Conservation (phyloP, 1,139 yeast genomes). For the Saccharomyces pastorianus region DNA sequence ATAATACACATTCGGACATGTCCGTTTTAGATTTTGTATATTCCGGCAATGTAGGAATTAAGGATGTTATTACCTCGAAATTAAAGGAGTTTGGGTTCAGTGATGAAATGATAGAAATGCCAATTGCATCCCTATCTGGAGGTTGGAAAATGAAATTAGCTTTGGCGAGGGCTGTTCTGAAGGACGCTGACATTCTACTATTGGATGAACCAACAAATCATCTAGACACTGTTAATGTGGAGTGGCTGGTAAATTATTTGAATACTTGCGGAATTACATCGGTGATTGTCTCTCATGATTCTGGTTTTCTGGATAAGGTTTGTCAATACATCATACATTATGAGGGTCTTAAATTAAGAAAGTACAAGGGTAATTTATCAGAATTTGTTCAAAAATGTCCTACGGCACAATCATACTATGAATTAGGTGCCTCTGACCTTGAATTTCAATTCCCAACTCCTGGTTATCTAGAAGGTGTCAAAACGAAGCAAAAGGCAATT, state of each 20-base stretch:
- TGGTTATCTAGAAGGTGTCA: slow-evolving; percentile 99
- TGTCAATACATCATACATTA: slow-evolving; percentile 96
- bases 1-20: slow-evolving; percentile 89
- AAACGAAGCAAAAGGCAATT: slow-evolving; percentile 98
- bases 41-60: slow-evolving; percentile 68
- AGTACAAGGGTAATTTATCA: slow-evolving; percentile 97
- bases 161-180: slow-evolving; percentile 92
- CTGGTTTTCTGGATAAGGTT: slow-evolving; percentile 96
- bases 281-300: slow-evolving; percentile 95
- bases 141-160: slow-evolving; percentile 99
- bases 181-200: slow-evolving; percentile 89
- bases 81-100: slow-evolving; percentile 78
- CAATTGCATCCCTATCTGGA: slow-evolving; percentile 90
- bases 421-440: slow-evolving; percentile 92
- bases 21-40: slow-evolving; percentile 77
- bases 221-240: slow-evolving; percentile 95
- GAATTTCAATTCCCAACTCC: slow-evolving; percentile 97
- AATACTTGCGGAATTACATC: slow-evolving; percentile 95
- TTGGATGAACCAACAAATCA: slow-evolving; percentile 98
- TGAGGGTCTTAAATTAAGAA: slow-evolving; percentile 98
- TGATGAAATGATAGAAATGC: slow-evolving; percentile 76
- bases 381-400: slow-evolving; percentile 97
- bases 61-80: slow-evolving; percentile 53
- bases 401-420: slow-evolving; percentile 95
- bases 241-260: slow-evolving; percentile 98